Evolutionary conservation across 495 filamentous ascomycete genomes (phyloP).

Genomic region (Thermochaetoides thermophila): DNA sequence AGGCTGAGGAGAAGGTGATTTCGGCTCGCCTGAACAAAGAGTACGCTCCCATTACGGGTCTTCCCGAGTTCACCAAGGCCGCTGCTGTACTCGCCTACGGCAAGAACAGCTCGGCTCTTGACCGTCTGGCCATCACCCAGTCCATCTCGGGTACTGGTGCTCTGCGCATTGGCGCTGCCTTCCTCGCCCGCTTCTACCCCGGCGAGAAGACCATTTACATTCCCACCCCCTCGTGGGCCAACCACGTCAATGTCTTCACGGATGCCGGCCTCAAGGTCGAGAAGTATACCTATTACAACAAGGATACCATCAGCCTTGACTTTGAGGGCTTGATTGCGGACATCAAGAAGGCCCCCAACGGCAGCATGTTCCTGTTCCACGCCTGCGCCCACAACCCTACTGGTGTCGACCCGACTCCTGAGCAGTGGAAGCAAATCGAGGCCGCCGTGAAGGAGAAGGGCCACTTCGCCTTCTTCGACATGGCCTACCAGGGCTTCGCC

Average conservation of each 20-base stretch:
- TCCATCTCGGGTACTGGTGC: conserved; percentile 96
- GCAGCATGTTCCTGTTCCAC: conserved; percentile 82
- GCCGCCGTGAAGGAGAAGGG: conserved; percentile 75
- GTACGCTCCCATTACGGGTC: conserved; percentile 93
- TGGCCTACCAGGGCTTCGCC: conserved; percentile 99
- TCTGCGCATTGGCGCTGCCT: conserved; percentile 84
- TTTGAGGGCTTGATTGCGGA: conserved; percentile 88
- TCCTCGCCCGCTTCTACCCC: conserved; percentile 81
- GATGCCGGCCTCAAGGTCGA: conserved; percentile 81
- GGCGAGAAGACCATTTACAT: conserved; percentile 87
- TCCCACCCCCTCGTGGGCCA: conserved; percentile 92
- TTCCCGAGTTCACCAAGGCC: conserved; percentile 83
- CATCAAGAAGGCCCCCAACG: conserved; percentile 75
- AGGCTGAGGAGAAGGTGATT: conserved; percentile 79
- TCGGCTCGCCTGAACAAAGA: conserved; percentile 76
- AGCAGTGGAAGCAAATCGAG: conserved; percentile 89
- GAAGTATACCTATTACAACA: conserved; percentile 97
- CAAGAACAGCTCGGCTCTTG: conserved; percentile 55
- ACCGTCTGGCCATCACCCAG: conserved; percentile 84
- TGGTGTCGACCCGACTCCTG: conserved; percentile 82
- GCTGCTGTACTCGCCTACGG: conserved; percentile 87
- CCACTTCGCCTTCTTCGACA: conserved; percentile 97
- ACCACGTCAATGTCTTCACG: conserved; percentile 91
- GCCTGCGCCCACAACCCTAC: conserved; percentile 98
- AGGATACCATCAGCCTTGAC: conserved; percentile 94